Evolutionary conservation across 306 rosid genomes (phyloP), one percentile per base, ranked within the genome.

Genomic region (Boehmeria nivea): DNA sequence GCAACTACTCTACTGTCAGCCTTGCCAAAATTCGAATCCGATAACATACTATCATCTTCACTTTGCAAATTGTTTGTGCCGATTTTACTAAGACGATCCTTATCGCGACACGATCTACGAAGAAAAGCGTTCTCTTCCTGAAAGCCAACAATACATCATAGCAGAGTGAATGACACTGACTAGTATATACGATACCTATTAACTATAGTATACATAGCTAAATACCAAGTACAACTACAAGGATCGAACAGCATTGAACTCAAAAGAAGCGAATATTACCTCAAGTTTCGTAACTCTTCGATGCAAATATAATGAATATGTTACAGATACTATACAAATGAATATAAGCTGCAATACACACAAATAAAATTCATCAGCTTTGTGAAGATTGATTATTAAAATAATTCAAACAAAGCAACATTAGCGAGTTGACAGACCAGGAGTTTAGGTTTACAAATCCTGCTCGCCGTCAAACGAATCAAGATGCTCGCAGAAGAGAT

Each of bases 1-100:
- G 88, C 83, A 66, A 77, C 44, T 57, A 79, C 66, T 80, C 96
- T 88, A 78, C 73, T 73, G 57, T 64, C 76, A 6, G 76, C 68
- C 48, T 58, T 71, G 31, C 73, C 65, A 57, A 75, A 54, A 44
- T 43, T 21, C 44, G 78, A 64, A 38, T 51, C 47, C 4, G 71
- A 64, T 14, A n/a, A 17, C 10, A 11, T 54, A n/a, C n/a, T n/a
- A 56, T 59, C 49, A 13, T 56, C 38, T 64, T 63, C 59, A 49
- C 48, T 63, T 24, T 59, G 50, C 43, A 63, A 59, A 27, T 53
- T 44, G 31, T 48, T 71, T 59, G 63, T 51, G 14, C 63, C 59
- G 56, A 25, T 36, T 20, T 20, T 43, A 71, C 22, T 25, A 48
- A 70, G 13, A 61, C 21, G 56, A 36, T 65, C 63, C 45, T 39